A percentile compares a stretch with the other conserved stretches of the same genome.
These are phyloP conservation scores for Colletotrichum sp. DNA, from an alignment of 2,329 filamentous ascomycete species.

Conservation along the genomic window DNA sequence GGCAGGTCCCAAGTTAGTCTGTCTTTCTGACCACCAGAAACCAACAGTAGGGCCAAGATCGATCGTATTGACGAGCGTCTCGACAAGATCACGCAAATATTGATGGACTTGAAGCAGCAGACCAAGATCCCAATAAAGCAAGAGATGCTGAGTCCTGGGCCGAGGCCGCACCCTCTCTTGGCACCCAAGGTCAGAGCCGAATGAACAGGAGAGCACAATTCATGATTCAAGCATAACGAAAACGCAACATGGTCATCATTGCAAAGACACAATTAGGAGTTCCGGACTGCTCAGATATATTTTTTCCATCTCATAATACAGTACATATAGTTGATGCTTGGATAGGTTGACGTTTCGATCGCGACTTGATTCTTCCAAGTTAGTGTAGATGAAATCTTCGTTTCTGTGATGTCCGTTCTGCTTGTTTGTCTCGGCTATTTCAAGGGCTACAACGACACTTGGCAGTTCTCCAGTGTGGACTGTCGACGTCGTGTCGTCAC, in stretches of 20 bases:
- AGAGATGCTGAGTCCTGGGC: not conserved
- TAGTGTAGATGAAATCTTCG: not conserved
- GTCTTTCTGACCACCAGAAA: not conserved
- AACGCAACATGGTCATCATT: not conserved
- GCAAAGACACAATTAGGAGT: not conserved
- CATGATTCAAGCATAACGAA: not conserved
- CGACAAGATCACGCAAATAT: not conserved
- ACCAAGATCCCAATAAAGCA: not conserved
- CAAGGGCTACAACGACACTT: not conserved
- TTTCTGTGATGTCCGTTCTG: not conserved
- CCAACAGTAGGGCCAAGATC: not conserved
- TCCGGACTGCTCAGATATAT: not conserved
- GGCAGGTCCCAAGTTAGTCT: not conserved
- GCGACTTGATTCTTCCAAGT: not conserved
- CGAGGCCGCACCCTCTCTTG: not conserved
- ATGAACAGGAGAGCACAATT: not conserved
- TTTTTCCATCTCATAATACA: not conserved
- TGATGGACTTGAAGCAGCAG: not conserved
- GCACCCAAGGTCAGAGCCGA: not conserved
- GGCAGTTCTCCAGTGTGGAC: not conserved
- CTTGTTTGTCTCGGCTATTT: not conserved
- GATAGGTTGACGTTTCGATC: not conserved
- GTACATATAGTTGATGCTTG: not conserved
- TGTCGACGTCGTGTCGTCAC: not conserved
- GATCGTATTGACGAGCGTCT: not conserved